These are phyloP conservation scores for Pythium vanterpoolii DNA, from an alignment of 352 stramenopile genomes.

Conservation along the genomic window DNA sequence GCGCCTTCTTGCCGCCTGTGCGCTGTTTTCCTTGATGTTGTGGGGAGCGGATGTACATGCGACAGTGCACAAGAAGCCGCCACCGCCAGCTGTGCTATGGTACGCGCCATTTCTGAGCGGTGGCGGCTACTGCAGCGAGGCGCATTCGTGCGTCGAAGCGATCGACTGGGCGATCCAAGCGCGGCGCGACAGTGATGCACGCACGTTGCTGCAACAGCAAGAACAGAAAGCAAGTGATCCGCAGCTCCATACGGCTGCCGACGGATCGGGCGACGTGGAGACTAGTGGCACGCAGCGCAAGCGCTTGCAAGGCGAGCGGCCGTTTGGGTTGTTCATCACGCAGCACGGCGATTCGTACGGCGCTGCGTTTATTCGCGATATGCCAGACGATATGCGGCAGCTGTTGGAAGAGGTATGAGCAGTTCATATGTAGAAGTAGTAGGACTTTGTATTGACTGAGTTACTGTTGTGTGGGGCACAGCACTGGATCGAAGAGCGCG, in stretches of 20 bases:
- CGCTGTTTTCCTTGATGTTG: background rate
- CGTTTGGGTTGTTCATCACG: conserved; percentile 63
- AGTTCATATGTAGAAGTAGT: background rate
- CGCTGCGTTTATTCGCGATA: conserved; percentile 58
- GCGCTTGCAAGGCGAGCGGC: background rate
- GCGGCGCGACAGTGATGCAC: background rate
- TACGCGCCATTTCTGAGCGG: conserved; percentile 90
- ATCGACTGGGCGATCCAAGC: conserved; percentile 44
- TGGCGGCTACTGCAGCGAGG: conserved; percentile 91
- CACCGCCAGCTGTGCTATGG: conserved; percentile 66
- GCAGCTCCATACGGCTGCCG: conserved; percentile 1
- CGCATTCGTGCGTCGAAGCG: conserved; percentile 80
- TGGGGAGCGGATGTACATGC: background rate
- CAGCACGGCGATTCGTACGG: conserved; percentile 70
- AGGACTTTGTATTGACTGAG: background rate
- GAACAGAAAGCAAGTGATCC: background rate
- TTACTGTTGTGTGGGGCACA: conserved; percentile 11
- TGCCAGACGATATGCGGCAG: conserved; percentile 43
- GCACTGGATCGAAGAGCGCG: conserved; percentile 73
- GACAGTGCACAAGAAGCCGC: background rate
- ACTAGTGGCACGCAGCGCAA: background rate
- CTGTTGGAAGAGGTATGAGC: conserved; percentile 37
- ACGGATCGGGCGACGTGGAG: background rate
- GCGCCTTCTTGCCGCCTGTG: background rate
- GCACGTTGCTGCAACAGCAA: conserved; percentile 26